Percentiles rank a stretch among this genome's conserved stretches.
These are phyloP conservation scores for Ophiostoma australiae DNA, from an alignment of 2,329 filamentous ascomycete genomes.

Conservation along the genomic window DNA sequence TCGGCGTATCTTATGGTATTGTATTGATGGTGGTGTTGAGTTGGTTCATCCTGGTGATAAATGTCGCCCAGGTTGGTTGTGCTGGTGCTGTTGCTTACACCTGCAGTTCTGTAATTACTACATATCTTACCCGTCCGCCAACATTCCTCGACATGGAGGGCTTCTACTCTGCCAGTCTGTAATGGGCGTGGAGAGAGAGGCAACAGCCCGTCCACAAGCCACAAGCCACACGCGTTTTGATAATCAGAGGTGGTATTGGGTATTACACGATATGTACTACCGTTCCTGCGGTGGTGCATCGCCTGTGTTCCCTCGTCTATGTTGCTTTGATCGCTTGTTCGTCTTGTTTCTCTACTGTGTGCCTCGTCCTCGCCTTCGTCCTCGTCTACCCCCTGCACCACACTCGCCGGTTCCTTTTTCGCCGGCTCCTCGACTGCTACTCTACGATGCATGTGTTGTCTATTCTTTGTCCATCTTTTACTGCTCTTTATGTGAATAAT, in stretches of 20 bases:
- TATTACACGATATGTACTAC: neutral
- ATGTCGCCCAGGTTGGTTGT: neutral
- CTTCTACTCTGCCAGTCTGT: no score
- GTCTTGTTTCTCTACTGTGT: neutral
- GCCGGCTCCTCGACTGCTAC: neutral
- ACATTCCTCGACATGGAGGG: no score
- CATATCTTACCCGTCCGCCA: no score
- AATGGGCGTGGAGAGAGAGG: neutral
- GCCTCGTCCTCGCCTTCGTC: neutral
- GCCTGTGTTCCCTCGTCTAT: neutral
- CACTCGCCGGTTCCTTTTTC: neutral
- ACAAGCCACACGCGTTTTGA: neutral
- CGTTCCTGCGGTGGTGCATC: neutral
- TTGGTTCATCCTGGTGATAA: neutral
- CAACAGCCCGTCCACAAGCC: neutral
- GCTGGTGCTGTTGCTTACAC: no score
- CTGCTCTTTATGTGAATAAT: neutral
- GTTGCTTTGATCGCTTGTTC: no score
- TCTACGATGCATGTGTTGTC: neutral
- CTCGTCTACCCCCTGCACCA: neutral
- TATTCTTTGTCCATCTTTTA: neutral
- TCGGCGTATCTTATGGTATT: neutral
- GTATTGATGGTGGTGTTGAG: neutral
- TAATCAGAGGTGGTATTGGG: neutral
- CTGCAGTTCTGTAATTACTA: no score